phyloP scores from a whole-genome alignment of 192 early-diverging fungal species.

The Backusella australiensis region DNA sequence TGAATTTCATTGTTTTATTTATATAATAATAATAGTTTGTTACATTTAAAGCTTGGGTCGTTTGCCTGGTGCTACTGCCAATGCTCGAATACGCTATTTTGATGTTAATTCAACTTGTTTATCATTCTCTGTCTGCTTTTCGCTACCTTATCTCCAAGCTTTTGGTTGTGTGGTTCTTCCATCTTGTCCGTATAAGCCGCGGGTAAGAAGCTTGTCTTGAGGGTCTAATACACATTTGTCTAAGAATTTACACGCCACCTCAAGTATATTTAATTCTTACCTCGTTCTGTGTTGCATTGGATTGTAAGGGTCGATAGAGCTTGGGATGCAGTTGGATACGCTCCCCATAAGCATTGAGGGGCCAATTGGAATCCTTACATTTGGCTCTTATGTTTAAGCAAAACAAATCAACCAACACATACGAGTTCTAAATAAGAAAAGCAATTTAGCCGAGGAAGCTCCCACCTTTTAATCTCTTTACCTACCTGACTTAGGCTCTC shows the following conservation, averaged over 20 bases:
- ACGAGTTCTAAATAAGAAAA: conserved; percentile 56
- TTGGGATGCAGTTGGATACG: conserved; percentile 64
- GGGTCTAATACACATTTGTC: conserved; percentile 16
- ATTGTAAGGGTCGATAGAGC: conserved; percentile 56
- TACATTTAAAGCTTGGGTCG: neutral
- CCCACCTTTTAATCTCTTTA: neutral
- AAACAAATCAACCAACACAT: conserved; percentile 81
- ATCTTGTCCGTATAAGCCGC: conserved; percentile 1
- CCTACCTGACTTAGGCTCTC: conserved; percentile 49
- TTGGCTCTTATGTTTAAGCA: conserved; percentile 78
- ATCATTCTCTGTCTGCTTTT: neutral
- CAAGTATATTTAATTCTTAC: conserved; percentile 20
- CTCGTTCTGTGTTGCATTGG: conserved; percentile 32
- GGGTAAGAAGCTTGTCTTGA: conserved; percentile 36
- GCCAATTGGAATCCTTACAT: conserved; percentile 74
- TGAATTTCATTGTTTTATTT: neutral
- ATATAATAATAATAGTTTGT: neutral
- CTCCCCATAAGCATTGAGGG: conserved; percentile 74
- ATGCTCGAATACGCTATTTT: conserved; percentile 2
- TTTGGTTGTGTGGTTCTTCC: conserved; percentile 1
- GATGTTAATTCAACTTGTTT: no score
- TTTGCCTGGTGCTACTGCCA: neutral
- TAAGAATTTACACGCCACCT: neutral
- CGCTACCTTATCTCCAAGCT: conserved; percentile 12
- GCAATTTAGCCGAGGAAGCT: no score